Percentiles rank a stretch among this genome's conserved stretches.
phyloP scores from a whole-genome alignment of 352 stramenopile species.

The Achlya hypogyna region DNA sequence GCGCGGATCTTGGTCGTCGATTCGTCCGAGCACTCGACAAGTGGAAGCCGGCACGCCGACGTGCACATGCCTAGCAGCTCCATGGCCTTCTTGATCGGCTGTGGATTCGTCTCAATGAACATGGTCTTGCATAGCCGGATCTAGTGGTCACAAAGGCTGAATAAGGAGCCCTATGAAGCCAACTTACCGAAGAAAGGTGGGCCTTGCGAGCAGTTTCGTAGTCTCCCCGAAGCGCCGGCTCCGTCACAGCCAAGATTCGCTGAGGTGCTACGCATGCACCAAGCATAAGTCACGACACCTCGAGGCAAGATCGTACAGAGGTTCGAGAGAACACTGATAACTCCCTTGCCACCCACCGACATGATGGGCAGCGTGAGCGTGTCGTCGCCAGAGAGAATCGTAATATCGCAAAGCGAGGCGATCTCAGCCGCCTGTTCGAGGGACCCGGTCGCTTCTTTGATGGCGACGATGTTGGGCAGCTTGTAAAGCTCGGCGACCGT shows the following conservation, averaged over 20 bases:
- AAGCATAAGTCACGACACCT: neutral
- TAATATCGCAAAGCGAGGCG: slow-evolving; percentile 82
- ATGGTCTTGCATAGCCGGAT: slow-evolving; percentile 87
- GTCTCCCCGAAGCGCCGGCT: slow-evolving; percentile 69
- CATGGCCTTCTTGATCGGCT: slow-evolving; percentile 87
- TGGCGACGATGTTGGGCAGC: slow-evolving; percentile 93
- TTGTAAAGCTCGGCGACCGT: slow-evolving; percentile 89
- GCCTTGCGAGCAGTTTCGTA: slow-evolving; percentile 68
- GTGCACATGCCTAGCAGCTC: slow-evolving; percentile 82
- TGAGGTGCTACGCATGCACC: slow-evolving; percentile 41
- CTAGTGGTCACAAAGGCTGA: slow-evolving; percentile 22
- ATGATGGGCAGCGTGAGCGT: slow-evolving; percentile 87
- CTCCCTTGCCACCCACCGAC: slow-evolving; percentile 77
- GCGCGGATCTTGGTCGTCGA: slow-evolving; percentile 54
- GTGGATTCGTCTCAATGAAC: slow-evolving; percentile 87
- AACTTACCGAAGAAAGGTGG: slow-evolving; percentile 73
- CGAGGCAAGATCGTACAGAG: slow-evolving; percentile 37
- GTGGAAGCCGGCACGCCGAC: slow-evolving; percentile 54
- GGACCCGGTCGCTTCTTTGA: slow-evolving; percentile 96
- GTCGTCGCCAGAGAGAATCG: slow-evolving; percentile 86
- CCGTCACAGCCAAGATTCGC: slow-evolving; percentile 77
- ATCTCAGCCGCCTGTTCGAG: slow-evolving; percentile 86
- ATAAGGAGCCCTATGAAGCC: neutral
- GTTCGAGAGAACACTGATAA: slow-evolving; percentile 89
- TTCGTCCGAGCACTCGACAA: slow-evolving; percentile 59